These are phyloP conservation scores for Quercus agrifolia DNA, from an alignment of 306 rosid genomes.

Conservation along the genomic window DNA sequence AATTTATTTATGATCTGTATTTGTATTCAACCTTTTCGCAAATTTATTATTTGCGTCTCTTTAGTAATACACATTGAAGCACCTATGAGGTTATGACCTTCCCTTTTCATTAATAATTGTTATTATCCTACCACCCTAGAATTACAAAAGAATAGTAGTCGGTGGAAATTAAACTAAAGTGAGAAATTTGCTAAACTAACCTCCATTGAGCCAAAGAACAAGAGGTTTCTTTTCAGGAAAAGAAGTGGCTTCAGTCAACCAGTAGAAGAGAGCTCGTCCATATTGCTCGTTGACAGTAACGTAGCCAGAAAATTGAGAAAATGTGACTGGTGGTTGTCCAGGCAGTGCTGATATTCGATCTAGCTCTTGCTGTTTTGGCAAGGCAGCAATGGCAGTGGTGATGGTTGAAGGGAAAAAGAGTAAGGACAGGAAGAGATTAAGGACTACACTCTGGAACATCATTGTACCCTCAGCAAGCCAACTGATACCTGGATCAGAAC, in stretches of 20 bases:
- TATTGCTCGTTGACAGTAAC: constrained; percentile 55
- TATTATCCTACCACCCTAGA: not conserved
- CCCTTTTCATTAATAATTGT: not conserved
- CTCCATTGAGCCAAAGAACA: constrained; percentile 90
- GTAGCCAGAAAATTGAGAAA: constrained; percentile 76
- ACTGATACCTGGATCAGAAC: not conserved
- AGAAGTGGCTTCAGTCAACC: constrained; percentile 62
- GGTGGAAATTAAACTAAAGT: not conserved
- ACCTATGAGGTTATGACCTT: not conserved
- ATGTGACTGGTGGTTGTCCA: constrained; percentile 67
- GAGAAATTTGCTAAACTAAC: constrained; percentile 14
- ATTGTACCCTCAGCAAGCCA: constrained; percentile 3
- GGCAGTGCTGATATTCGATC: constrained; percentile 67
- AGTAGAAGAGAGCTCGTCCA: constrained; percentile 85
- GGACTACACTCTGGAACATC: constrained; percentile 13
- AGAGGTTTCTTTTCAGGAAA: constrained; percentile 59
- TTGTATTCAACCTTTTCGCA: not conserved
- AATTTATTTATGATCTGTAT: too few relatives aligned
- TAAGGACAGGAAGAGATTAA: not conserved
- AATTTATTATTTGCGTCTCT: not conserved
- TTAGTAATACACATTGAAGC: not conserved
- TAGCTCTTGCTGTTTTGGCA: constrained; percentile 40
- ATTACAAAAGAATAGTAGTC: not conserved
- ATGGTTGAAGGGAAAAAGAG: constrained; percentile 3
- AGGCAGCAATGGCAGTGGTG: not conserved